phyloP scores from a whole-genome alignment of 129 eudicot species.

The Tagetes erecta region DNA sequence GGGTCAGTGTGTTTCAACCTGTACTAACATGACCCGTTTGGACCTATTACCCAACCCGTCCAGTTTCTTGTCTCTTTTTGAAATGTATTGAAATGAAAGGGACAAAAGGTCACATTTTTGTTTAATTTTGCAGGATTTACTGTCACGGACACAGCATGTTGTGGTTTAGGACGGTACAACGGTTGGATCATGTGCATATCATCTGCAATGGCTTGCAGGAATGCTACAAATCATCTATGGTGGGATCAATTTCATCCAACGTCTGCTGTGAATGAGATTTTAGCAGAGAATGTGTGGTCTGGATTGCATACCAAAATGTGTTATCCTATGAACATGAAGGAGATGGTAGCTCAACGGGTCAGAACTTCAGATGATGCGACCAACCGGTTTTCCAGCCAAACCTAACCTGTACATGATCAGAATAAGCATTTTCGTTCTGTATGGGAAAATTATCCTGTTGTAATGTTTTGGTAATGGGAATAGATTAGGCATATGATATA shows the following conservation, averaged over 20 bases:
- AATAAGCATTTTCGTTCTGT: conserved; percentile 13
- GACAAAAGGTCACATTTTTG: background rate
- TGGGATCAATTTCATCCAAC: conserved; percentile 99
- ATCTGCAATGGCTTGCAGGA: conserved; percentile 79
- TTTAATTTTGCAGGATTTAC: conserved; percentile 50
- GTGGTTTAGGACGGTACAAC: conserved; percentile 78
- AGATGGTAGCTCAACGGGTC: conserved; percentile 49
- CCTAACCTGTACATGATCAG: background rate
- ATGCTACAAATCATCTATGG: conserved; percentile 86
- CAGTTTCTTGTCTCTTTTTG: background rate
- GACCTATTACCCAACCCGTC: background rate
- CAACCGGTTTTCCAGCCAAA: conserved; percentile 5
- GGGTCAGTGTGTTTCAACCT: background rate
- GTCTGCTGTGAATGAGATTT: conserved; percentile 61
- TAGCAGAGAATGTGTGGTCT: conserved; percentile 91
- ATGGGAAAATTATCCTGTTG: background rate
- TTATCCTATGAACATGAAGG: conserved; percentile 78
- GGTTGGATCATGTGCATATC: conserved; percentile 83
- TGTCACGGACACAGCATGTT: conserved; percentile 72
- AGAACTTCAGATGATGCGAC: conserved; percentile 26
- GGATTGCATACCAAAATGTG: conserved; percentile 76
- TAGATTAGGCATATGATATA: background rate
- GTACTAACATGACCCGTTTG: background rate
- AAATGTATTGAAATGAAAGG: background rate
- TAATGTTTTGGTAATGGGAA: background rate